Percentiles rank a stretch among this genome's conserved stretches.
Conservation (phyloP, 192 early-diverging fungal species). For the Linnemannia elongata region DNA sequence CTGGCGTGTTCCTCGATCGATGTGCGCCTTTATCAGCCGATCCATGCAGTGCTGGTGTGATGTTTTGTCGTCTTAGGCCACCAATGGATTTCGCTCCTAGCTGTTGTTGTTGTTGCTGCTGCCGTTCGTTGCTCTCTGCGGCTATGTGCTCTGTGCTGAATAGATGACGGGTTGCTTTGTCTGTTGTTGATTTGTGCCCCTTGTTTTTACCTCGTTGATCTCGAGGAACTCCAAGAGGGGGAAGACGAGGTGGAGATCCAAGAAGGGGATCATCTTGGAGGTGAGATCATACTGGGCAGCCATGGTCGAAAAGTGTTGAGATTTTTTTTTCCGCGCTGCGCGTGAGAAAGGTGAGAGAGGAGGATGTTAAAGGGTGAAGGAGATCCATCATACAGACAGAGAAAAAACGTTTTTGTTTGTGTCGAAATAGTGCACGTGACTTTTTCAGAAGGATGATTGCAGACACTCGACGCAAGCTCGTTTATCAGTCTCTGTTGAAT, state of each 20-base stretch:
- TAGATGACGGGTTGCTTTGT: background rate
- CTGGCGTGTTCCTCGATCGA: background rate
- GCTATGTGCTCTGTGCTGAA: background rate
- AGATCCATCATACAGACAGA: background rate
- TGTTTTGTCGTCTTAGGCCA: too few species aligned
- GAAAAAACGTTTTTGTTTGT: constrained; percentile 12
- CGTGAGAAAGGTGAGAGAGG: background rate
- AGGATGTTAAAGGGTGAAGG: background rate
- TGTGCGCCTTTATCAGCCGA: background rate
- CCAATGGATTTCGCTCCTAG: too few species aligned
- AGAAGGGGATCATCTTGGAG: constrained; percentile 82
- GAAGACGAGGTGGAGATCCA: constrained; percentile 95
- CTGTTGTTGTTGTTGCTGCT: background rate
- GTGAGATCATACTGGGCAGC: constrained; percentile 83
- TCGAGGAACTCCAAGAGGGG: constrained; percentile 92
- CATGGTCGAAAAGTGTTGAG: constrained; percentile 48
- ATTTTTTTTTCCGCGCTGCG: constrained; percentile 18
- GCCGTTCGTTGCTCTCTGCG: background rate
- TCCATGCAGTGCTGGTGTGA: background rate
- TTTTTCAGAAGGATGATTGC: background rate
- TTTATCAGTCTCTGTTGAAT: too few species aligned
- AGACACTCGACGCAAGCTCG: too few species aligned
- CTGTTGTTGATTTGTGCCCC: too few species aligned
- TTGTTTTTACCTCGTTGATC: constrained; percentile 72
- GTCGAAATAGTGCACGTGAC: background rate